Conservation (phyloP, 306 rosid species). For the Cucumis melo region DNA sequence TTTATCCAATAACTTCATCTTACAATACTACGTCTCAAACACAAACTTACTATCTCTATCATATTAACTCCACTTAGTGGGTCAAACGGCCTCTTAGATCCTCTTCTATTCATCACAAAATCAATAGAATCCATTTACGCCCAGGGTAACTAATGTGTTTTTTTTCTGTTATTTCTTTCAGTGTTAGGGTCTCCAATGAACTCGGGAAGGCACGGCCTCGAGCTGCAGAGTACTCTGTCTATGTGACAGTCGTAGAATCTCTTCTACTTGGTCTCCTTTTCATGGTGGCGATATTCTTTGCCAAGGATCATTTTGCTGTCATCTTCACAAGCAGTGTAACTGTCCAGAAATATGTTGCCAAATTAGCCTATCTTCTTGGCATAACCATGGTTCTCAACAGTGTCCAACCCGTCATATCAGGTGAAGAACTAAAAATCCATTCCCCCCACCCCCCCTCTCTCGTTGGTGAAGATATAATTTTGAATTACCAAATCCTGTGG, state of each 20-base stretch:
- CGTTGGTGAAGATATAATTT: neutral
- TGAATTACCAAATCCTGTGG: neutral
- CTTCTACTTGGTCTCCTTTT: conserved; percentile 23
- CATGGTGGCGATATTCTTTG: conserved; percentile 16
- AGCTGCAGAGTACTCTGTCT: conserved; percentile 33
- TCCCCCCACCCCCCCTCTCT: neutral
- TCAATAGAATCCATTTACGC: neutral
- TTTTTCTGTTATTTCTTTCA: neutral
- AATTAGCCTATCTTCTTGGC: conserved; percentile 19
- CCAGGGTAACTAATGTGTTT: neutral
- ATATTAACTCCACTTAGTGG: too few relatives aligned
- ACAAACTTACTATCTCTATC: too few relatives aligned
- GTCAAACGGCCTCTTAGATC: neutral
- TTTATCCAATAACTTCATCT: too few relatives aligned
- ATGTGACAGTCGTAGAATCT: conserved; percentile 27
- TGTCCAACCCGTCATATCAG: conserved; percentile 29
- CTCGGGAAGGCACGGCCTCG: conserved; percentile 45
- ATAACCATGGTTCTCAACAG: conserved; percentile 26
- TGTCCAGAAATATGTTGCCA: conserved; percentile 14
- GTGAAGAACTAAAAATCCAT: neutral
- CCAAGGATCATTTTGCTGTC: conserved; percentile 10
- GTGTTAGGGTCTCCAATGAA: conserved; percentile 46
- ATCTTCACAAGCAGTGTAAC: conserved; percentile 19
- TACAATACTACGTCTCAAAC: too few relatives aligned
- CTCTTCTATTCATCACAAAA: neutral